Conservation (phyloP, 2,329 filamentous ascomycete genomes). For the Hypoxylon sp. region DNA sequence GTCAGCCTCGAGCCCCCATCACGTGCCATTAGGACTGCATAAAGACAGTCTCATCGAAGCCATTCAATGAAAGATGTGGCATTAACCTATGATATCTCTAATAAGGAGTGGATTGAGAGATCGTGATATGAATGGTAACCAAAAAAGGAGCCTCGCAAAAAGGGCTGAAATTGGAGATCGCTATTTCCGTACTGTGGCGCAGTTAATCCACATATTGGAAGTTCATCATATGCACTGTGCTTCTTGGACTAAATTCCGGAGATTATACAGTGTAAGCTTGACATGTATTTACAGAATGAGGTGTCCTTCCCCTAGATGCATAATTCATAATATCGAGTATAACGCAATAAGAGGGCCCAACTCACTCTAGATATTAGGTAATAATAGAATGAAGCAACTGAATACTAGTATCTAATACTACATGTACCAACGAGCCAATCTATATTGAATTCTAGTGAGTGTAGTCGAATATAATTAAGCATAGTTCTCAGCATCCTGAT, state of each 20-base stretch:
- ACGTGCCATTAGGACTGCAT: constrained; percentile 52
- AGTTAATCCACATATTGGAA: constrained; percentile 16
- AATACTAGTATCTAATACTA: not conserved
- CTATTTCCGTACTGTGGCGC: constrained; percentile 42
- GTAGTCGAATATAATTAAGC: not conserved
- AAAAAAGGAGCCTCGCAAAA: constrained; percentile 22
- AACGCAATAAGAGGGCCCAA: not conserved
- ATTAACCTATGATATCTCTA: constrained; percentile 24
- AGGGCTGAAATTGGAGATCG: constrained; percentile 38
- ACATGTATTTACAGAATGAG: constrained; percentile 6
- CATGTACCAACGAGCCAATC: not conserved
- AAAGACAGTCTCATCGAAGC: constrained; percentile 37
- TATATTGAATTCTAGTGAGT: not conserved
- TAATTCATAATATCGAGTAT: not conserved
- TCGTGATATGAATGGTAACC: constrained; percentile 17
- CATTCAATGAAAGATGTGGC: constrained; percentile 35
- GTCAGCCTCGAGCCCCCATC: constrained; percentile 56
- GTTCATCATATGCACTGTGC: not conserved
- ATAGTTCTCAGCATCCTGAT: not conserved
- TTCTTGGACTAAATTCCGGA: not conserved
- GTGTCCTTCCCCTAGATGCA: not conserved
- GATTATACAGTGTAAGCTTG: not conserved
- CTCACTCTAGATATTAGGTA: not conserved
- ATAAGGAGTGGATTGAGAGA: constrained; percentile 29
- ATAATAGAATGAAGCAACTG: not conserved